Conservation (phyloP, 768 basidiomycete genomes). For the Boletus tomentosulus region DNA sequence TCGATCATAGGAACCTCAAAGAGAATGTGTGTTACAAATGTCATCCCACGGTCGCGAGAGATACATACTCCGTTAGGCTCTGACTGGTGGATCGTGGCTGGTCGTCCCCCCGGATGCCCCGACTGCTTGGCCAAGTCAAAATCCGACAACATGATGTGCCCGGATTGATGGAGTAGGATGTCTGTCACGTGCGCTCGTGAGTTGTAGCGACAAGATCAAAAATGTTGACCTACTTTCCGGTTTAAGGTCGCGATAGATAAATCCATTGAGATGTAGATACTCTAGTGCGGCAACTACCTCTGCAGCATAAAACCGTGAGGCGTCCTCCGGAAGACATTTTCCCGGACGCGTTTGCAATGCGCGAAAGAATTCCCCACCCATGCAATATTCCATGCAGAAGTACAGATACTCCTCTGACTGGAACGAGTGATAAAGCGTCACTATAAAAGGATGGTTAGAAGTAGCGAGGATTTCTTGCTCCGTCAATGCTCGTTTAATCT, state of each 20-base stretch:
- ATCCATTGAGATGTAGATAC: constrained; percentile 98
- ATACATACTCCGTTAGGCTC: constrained; percentile 81
- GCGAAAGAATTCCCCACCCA: constrained; percentile 98
- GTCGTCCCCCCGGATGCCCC: constrained; percentile 77
- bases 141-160: constrained; percentile 99
- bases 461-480: constrained; percentile 99
- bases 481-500: constrained; percentile 97
- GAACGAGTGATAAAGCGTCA: constrained; percentile 98
- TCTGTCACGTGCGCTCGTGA: constrained; percentile 46
- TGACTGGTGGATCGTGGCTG: constrained; percentile 80
- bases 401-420: constrained; percentile 98
- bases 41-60: constrained; percentile 2
- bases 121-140: constrained; percentile 99
- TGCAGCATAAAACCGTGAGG: constrained; percentile 95
- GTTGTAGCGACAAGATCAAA: constrained; percentile 8
- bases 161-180: constrained; percentile 94
- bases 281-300: constrained; percentile 97
- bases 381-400: constrained; percentile 99
- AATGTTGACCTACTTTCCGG: constrained; percentile 81
- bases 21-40: constrained; percentile 4
- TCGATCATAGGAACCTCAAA: constrained; percentile 85
- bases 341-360: constrained; percentile 93
- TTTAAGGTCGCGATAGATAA: constrained; percentile 98
- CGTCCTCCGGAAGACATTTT: constrained; percentile 96
- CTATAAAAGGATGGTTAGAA: constrained; percentile 99